Base-by-base conservation (phyloP, 202 grass and related monocot species). In the Cymbopogon flexuosus region DNA sequence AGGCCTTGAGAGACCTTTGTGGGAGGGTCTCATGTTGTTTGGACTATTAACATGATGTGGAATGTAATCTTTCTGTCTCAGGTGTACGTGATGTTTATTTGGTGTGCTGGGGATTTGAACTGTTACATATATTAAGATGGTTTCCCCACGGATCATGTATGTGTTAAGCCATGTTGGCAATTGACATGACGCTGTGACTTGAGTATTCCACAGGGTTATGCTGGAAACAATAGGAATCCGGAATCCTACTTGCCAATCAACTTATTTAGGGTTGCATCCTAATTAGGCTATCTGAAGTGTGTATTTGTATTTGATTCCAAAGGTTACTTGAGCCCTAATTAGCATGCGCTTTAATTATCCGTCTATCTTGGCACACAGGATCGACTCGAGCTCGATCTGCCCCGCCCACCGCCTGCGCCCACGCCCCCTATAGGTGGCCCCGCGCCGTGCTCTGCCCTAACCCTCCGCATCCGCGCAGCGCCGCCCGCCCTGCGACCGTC, bases 1-100 rank as follows among this genome's bases (percentile, higher is more conserved):
- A 89, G 82, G 59, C 56, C 76, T 43, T 90, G 85, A 87, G 56
- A 79, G 29, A 29, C 39, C 21, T 11, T 27, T 29, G 7, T 18
- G 46, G 19, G 16, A 42, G 18, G 27, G 31, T 11, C 22, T 4
- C 10, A 18, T 72, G 39, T 72, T 58, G 19, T 41, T 62, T 46
- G 60, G 3, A 24, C 58, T 68, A 10, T 4, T 43, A 24, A 21
- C 62, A 42, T 37, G 47, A 52, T 52, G 67, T 42, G 12, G 29
- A 79, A 57, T 46, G 3, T 13, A 62, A 14, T 36, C 62, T 58
- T 73, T 62, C 5, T 65, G 61, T 79, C 77, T 23, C 18, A 10
- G 16, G 77, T 49, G 71, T 72, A 72, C 41, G 71, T 14, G 9
- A 72, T 68, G 36, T 47, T 59, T 74, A 24, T 61, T 60, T 23